Evolutionary conservation across 2,329 filamentous ascomycete species (phyloP).

Genomic region (Madurella mycetomatis): DNA sequence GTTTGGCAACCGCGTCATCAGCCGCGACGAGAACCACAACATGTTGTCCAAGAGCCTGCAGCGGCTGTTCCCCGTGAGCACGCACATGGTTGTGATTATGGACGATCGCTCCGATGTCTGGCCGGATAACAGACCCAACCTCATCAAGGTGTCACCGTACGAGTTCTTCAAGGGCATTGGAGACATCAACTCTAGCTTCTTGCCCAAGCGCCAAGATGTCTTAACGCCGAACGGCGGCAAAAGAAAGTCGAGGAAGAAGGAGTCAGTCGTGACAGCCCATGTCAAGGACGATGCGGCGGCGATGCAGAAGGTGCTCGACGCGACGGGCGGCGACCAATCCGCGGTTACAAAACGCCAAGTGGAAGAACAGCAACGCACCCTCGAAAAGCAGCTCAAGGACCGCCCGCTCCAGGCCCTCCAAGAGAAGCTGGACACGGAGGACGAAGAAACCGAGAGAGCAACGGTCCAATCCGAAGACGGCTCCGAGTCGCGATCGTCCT

Average conservation of each 20-base stretch:
- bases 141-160: constrained; percentile 92
- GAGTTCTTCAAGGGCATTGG: constrained; percentile 98
- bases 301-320: constrained; percentile 68
- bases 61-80: constrained; percentile 90
- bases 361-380: constrained; percentile 78
- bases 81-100: constrained; percentile 98
- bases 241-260: constrained; percentile 10
- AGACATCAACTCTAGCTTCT: constrained; percentile 96
- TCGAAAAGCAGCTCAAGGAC: constrained; percentile 85
- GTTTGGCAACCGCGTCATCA: constrained; percentile 92
- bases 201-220: constrained; percentile 69
- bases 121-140: constrained; percentile 81
- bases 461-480: constrained; percentile 41
- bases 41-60: constrained; percentile 86
- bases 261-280: neutral
- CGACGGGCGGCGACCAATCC: constrained; percentile 65
- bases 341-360: constrained; percentile 68
- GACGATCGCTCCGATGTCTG: constrained; percentile 96
- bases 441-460: constrained; percentile 56
- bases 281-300: constrained; percentile 33
- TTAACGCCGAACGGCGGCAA: constrained; percentile 30
- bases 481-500: constrained; percentile 21
- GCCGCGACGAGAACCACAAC: constrained; percentile 93
- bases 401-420: constrained; percentile 89
- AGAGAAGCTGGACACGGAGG: constrained; percentile 81